A percentile compares a stretch with the other conserved stretches of the same genome.
Conservation (phyloP, 345 rosid genomes). For the Brassica juncea region DNA sequence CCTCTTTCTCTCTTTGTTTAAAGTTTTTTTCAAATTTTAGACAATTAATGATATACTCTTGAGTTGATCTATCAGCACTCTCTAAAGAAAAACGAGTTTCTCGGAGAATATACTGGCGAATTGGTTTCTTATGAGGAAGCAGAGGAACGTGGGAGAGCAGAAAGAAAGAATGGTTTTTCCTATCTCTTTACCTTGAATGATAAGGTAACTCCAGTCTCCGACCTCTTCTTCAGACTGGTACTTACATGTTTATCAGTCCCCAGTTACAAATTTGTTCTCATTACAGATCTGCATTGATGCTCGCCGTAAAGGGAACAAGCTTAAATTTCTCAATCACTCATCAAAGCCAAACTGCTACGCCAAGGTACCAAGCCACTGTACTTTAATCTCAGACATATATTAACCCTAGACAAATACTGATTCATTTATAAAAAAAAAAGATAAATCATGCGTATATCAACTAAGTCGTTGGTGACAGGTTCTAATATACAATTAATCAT, state of each 20-base stretch:
- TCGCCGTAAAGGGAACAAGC: conserved; percentile 84
- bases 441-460: background rate
- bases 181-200: conserved; percentile 90
- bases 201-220: conserved; percentile 50
- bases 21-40: background rate
- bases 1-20: background rate
- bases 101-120: conserved; percentile 97
- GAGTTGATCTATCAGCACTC: conserved; percentile 53
- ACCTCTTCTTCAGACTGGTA: background rate
- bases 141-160: conserved; percentile 76
- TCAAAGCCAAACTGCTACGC: conserved; percentile 83
- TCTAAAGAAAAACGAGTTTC: conserved; percentile 73
- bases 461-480: background rate
- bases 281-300: conserved; percentile 83
- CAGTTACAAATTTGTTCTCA: background rate
- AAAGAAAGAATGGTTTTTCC: conserved; percentile 69
- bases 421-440: background rate
- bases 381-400: background rate
- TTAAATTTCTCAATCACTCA: conserved; percentile 86
- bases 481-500: background rate
- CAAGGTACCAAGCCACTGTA: conserved; percentile 50
- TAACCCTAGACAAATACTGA: background rate
- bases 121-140: conserved; percentile 78
- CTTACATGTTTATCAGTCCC: background rate
- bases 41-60: background rate